Base-by-base conservation (phyloP, 495 filamentous ascomycete species). In the Podospora pseudopauciseta region DNA sequence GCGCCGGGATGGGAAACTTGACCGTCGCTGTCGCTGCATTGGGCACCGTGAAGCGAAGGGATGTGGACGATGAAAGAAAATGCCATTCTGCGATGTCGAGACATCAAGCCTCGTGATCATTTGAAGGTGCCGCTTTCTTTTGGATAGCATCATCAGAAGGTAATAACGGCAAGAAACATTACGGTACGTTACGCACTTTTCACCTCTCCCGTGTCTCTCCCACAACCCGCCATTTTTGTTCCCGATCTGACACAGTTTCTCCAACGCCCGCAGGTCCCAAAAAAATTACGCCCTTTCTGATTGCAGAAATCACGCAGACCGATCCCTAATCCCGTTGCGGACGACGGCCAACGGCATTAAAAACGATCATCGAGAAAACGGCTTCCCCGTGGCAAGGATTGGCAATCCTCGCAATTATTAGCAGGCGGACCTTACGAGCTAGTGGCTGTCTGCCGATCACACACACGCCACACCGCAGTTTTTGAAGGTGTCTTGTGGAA, bases 11-110 rank as follows among this genome's bases (percentile, higher is more conserved):
- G 59, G 59, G 59, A 61, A 61, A 49, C 9, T 49, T 49, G 16
- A 28, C 58, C 58, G 58, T 60, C 58, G 27, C 27, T 60, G 19
- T 60, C 27, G n/a, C 20, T 61, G 59, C 59, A 61, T 61, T 30
- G 20, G 59, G 59, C 23, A 61, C 13, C 3, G n/a, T 30, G 4
- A 30, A 18, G 27, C 59, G 26, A 61, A 61, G 30, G 59, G 18
- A 61, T 20, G 56, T 20, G 15, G 23, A 27, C 1, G n/a, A 11
- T 58, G 56, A 58, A 58, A 58, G 56, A 20, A 58, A 27, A 58
- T 58, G 13, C 23, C 56, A 7, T 58, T 58, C 16, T 5, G 23
- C n/a, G 56, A 58, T 13, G 56, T 27, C 56, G 3, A 58, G 19
- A 58, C 15, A 20, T 4, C 5, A 20, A 5, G 26, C 30, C 59